Evolutionary conservation across 2,329 filamentous ascomycete species (phyloP), one percentile per base, ranked within the genome.

Genomic region (Monilinia polystroma): DNA sequence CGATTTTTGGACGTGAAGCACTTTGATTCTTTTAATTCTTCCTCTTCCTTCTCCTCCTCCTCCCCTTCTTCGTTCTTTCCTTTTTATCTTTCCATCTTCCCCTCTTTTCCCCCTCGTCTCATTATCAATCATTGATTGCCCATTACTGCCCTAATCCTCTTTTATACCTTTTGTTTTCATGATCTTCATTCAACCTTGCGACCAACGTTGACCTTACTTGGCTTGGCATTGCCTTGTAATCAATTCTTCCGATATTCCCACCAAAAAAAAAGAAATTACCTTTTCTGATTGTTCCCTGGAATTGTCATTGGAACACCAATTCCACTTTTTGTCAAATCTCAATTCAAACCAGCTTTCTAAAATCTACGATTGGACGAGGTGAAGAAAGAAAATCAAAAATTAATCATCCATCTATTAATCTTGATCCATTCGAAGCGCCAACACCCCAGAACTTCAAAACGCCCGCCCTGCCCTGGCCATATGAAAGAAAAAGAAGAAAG

Each of bases 171-270:
- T 14, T 43, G 8, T 43, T 20, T 20, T 32, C n/a, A 14, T 5
- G 38, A 63, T 63, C 60, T 63, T 54, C 35, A 45, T 20, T 56
- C 62, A 56, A 49, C 26, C 51, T 64, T 64, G 51, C 52, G 26
- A 64, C 43, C 26, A 10, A 23, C 29, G n/a, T n/a, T n/a, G 57
- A 49, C 20, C 57, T 63, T 62, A 29, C 43, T 38, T 35, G 32
- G 32, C 32, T 35, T 35, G 32, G 1, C 4, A 14, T 62, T 52
- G 7, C 45, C 38, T n/a, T 55, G 12, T 23, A 11, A 47, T 32
- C 23, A n/a, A 55, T 54, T 32, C 38, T 64, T 56, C 52, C 62
- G 23, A 45, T 64, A 32, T 35, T 38, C 63, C 52, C 41, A 10
- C 6, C 16, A 41, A 45, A 55, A 32, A 55, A 32, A 11, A 35